Evolutionary conservation across 2,329 filamentous ascomycete genomes (phyloP), one percentile per base, ranked within the genome.

Genomic region (Xylariaceae sp.): DNA sequence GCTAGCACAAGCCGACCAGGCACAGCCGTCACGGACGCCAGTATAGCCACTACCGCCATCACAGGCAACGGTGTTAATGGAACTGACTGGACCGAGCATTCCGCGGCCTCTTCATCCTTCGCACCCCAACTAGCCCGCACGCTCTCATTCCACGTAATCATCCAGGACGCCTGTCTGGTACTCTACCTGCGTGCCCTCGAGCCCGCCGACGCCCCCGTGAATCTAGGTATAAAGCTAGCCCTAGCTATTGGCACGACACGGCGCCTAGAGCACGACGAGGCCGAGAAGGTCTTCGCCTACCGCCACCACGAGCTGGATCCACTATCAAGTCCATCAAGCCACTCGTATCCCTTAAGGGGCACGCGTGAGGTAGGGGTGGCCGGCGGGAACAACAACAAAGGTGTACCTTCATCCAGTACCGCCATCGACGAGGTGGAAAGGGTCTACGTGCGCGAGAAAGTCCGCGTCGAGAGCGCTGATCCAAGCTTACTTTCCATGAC

Each of bases 381-480:
- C 32, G 57, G 57, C 37, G 56, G 47, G 26, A 43, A 42, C 27
- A 30, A 47, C 1, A 50, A 48, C 29, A 53, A 39, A 19, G 19
- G 19, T 19, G 19, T 1, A n/a, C 19, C 46, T 29, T 7, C n/a
- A 5, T 4, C 47, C 29, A 4, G 34, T 4, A 41, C 47, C 1
- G 53, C 50, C 7, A 61, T 62, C 12, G 64, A 66, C 37, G 58
- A 70, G 34, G 69, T 72, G 2, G 84, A 94, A 58, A 54, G 44
- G 2, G 91, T 96, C 2, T 86, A 84, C 60, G 92, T 97, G 45
- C 84, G 86, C 62, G 92, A 96, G 70, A 96, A 96, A 74, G 82
- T 96, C 3, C 80, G 88, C 41, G 86, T 96, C 1, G 91, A 96
- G 71, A 92, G 84, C 65, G 89, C 91, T 53, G 91, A 97, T 70